Conservation (phyloP, 2,329 filamentous ascomycete species). For the Sphaerulina musiva region DNA sequence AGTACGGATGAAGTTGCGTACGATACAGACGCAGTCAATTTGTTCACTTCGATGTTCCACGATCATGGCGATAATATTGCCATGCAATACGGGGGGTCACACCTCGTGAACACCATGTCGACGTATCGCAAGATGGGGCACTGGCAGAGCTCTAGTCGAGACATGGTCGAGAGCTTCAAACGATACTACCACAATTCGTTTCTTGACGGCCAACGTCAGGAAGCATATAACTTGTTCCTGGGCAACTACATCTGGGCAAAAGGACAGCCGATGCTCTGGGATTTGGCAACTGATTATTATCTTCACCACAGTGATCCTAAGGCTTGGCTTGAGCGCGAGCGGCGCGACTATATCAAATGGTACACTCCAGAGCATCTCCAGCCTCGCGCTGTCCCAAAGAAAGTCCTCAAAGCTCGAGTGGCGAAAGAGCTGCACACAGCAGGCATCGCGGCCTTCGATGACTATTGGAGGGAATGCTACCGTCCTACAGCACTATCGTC, state of each 20-base stretch:
- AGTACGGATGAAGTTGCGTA: slow-evolving; percentile 74
- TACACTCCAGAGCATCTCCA: slow-evolving; percentile 69
- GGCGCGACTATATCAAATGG: slow-evolving; percentile 78
- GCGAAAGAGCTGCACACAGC: slow-evolving; percentile 4
- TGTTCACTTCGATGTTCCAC: slow-evolving; percentile 95
- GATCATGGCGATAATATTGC: slow-evolving; percentile 97
- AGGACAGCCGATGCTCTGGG: slow-evolving; percentile 94
- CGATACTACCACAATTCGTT: slow-evolving; percentile 99
- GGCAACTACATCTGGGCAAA: slow-evolving; percentile 88
- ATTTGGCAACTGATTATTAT: slow-evolving; percentile 90
- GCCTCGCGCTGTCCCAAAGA: slow-evolving; percentile 52
- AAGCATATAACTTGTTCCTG: slow-evolving; percentile 94
- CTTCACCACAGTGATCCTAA: slow-evolving; percentile 84
- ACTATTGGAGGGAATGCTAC: slow-evolving; percentile 98
- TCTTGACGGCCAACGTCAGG: slow-evolving; percentile 92
- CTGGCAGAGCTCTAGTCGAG: slow-evolving; percentile 93
- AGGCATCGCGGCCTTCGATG: slow-evolving; percentile 62
- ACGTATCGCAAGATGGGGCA: slow-evolving; percentile 99
- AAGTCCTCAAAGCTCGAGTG: slow-evolving; percentile 3
- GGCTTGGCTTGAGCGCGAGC: slow-evolving; percentile 57
- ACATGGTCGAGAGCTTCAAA: slow-evolving; percentile 99
- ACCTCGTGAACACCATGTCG: slow-evolving; percentile 98
- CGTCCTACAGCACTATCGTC: slow-evolving; percentile 80
- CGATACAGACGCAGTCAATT: slow-evolving; percentile 89
- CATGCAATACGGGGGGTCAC: slow-evolving; percentile 93